Conservation (phyloP, 495 filamentous ascomycete species). For the Aspergillus indologenus region DNA sequence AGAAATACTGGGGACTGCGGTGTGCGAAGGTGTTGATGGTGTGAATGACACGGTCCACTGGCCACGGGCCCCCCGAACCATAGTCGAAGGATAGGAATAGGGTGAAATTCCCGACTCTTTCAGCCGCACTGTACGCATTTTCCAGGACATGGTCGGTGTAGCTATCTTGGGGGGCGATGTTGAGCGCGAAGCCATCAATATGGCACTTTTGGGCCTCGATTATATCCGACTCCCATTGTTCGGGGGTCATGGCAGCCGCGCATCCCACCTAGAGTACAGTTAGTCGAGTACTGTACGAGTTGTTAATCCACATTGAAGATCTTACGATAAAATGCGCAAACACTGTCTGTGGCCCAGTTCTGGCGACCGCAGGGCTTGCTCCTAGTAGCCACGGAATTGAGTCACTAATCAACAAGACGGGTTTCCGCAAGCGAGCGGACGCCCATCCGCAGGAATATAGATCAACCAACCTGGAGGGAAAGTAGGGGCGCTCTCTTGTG, state of each 20-base stretch:
- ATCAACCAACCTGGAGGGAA: neutral
- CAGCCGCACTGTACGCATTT: constrained; percentile 55
- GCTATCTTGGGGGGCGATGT: constrained; percentile 55
- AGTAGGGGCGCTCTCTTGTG: neutral
- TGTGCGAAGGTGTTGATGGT: constrained; percentile 57
- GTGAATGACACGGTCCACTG: constrained; percentile 48
- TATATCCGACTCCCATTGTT: constrained; percentile 61
- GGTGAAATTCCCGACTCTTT: constrained; percentile 50
- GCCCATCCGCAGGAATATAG: too few species aligned
- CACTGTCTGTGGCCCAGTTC: constrained; percentile 23
- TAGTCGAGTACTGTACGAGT: neutral
- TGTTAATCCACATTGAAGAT: neutral
- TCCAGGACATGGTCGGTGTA: constrained; percentile 49
- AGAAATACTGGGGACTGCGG: constrained; percentile 50
- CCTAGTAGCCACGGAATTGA: constrained; percentile 4
- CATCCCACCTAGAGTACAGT: constrained; percentile 26
- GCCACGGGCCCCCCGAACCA: constrained; percentile 53
- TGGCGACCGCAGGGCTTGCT: constrained; percentile 5
- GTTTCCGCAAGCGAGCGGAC: too few species aligned
- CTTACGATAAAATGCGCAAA: constrained; percentile 41
- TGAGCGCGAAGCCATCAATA: constrained; percentile 73
- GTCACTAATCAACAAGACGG: neutral
- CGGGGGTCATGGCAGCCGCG: constrained; percentile 28
- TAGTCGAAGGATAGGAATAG: constrained; percentile 72
- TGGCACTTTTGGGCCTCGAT: constrained; percentile 54